Conservation (phyloP, 768 basidiomycete species). For the Podaxis rugospora region DNA sequence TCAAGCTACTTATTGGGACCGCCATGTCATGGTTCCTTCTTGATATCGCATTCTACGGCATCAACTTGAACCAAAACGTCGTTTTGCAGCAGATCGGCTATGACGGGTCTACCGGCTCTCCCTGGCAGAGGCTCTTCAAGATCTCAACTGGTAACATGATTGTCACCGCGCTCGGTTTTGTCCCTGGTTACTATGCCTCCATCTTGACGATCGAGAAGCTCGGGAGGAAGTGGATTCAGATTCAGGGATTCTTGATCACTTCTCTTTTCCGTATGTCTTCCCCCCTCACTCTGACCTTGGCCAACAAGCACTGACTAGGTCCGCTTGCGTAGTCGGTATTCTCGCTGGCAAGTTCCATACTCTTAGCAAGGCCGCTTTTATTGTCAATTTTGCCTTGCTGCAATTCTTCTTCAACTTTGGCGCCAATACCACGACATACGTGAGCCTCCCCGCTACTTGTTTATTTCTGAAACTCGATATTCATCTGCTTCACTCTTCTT, state of each 20-base stretch:
- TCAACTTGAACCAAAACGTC: constrained; percentile 68
- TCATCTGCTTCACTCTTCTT: not conserved
- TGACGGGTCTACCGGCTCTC: constrained; percentile 48
- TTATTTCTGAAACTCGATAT: not conserved
- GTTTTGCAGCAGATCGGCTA: constrained; percentile 74
- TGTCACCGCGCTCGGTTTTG: constrained; percentile 71
- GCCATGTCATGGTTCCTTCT: constrained; percentile 71
- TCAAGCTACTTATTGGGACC: constrained; percentile 65
- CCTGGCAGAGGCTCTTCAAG: constrained; percentile 66
- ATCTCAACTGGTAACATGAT: constrained; percentile 66
- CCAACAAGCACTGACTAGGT: not conserved
- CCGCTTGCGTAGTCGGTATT: constrained; percentile 46
- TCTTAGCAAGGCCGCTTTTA: constrained; percentile 55
- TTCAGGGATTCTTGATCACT: constrained; percentile 69
- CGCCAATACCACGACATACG: constrained; percentile 61
- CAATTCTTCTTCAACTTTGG: constrained; percentile 88
- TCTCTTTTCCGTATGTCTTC: constrained; percentile 54
- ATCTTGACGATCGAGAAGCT: constrained; percentile 68
- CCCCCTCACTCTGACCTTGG: not conserved
- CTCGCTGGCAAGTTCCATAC: constrained; percentile 61
- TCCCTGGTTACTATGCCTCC: constrained; percentile 57
- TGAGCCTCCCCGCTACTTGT: constrained; percentile 17
- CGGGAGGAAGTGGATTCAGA: constrained; percentile 72
- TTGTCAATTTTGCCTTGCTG: constrained; percentile 68
- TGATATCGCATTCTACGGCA: constrained; percentile 79